Base-by-base conservation (phyloP, 2,329 filamentous ascomycete species). In the Penicillium sp. region DNA sequence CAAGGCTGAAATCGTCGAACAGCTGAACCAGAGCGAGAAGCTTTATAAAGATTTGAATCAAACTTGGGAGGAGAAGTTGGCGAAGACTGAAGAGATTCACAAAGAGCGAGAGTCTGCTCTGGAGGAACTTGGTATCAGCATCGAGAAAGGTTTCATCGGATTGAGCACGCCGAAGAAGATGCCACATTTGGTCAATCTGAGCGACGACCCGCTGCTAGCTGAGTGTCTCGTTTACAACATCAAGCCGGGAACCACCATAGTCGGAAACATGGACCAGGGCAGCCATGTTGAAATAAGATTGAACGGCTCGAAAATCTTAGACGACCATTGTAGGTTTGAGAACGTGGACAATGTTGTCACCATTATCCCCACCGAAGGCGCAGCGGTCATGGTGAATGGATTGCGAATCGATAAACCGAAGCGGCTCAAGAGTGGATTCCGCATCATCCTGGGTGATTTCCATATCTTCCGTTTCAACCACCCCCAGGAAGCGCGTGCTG, bases 381-480 rank as follows among this genome's bases (percentile, higher is more conserved):
- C 93, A 1, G 88, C 90, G 9, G 88, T 98, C 50, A 98, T 98
- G 93, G 88, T 98, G 45, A 98, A 98, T 63, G 93, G 93, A 50
- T 81, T 91, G 57, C 85, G 90, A 17, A 87, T 97, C 47, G 82
- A 89, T 46, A 89, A 90, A 62, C 84, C 90, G 1, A 89, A 85
- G 57, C 81, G 89, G 57, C 76, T 98, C 38, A 85, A 90, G 64
- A 96, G 90, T 61, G 93, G 93, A 6, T 95, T 90, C 66, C 85
- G 93, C 54, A 87, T 98, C 47, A 98, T 98, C 55, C 76, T 98
- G 9, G 93, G 93, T 35, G 93, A 98, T 69, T 98, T 98, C 61
- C 93, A 98, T 68, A 98, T 98, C 53, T 97, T 98, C 72, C 80
- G 93, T 49, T 98, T 98, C 75, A 98, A 97, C 62, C 90, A 98